Evolutionary conservation across 805 yeast genomes (phyloP), one percentile per base, ranked within the genome.

Genomic region (Sugiyamaella chiloensis): DNA sequence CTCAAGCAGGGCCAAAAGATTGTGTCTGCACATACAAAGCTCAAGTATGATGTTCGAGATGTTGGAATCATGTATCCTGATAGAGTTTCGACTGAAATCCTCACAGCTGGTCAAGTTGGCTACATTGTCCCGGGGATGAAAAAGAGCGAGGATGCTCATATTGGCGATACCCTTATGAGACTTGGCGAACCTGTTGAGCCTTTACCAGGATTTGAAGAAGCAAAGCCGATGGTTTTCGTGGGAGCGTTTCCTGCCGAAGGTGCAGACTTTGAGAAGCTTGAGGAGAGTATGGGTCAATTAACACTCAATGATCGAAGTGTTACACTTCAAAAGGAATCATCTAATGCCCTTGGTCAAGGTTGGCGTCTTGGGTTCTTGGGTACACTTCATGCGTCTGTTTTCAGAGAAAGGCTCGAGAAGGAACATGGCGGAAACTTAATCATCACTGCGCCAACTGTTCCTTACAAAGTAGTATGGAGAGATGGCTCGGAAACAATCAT

Each of bases 221-320:
- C 95, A 0, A 90, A 93, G 65, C 96, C 98, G 1, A 93, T 93
- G 98, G 98, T 91, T 6, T 93, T 91, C 64, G 95, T 91, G 42
- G 98, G 98, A 11, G 99, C 98, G 0, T 91, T 88, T 58, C 98
- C 99, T 0, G 93, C 96, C 0, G 96, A 91, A 60, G 96, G 96
- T 3, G 76, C 84, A 0, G 96, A 91, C 59, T 91, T 91, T 64
- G 85, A 86, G 52, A 83, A 78, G 23, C 74, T 91, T 72, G 95
- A 93, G 60, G 98, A 93, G 58, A 84, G 89, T 63, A 80, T 91
- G 66, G 87, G 84, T 58, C 89, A 88, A 60, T 72, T 91, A 54
- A 95, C 91, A 4, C 71, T 93, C 50, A 91, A 91, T 63, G 99
- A 91, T 62, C 78, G 97, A 58, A 84, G 96, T 0, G 98, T 93